Evolutionary conservation across 192 early-diverging fungal genomes (phyloP).

Genomic region (Coemansia sp.): DNA sequence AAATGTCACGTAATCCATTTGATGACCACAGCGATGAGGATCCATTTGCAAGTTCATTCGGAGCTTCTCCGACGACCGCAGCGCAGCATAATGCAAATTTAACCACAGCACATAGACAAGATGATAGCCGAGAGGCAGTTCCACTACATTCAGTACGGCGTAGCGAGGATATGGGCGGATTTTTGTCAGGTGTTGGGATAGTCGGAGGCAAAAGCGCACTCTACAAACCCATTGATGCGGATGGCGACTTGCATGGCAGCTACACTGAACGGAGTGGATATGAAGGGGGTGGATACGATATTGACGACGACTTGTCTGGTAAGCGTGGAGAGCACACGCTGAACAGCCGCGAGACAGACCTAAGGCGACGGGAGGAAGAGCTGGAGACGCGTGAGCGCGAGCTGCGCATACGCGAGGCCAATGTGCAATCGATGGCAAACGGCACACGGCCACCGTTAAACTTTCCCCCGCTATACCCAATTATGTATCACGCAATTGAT

Average conservation of each 20-base stretch:
- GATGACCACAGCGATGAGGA: slow-evolving; percentile 39
- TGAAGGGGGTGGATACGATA: slow-evolving; percentile 4
- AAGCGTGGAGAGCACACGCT: slow-evolving; percentile 21
- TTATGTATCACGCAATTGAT: slow-evolving; percentile 79
- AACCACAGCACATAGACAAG: slow-evolving; percentile 16
- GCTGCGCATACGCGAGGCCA: slow-evolving; percentile 63
- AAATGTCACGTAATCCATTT: slow-evolving; percentile 53
- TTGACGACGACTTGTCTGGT: slow-evolving; percentile 8
- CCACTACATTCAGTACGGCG: slow-evolving; percentile 40
- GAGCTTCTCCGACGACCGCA: slow-evolving; percentile 22
- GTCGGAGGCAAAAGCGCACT: slow-evolving; percentile 22
- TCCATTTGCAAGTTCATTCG: slow-evolving; percentile 45
- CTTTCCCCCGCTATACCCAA: slow-evolving; percentile 79
- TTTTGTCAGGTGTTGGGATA: slow-evolving; percentile 30
- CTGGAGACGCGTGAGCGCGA: slow-evolving; percentile 74
- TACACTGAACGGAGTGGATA: slow-evolving; percentile 16
- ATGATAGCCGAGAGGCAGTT: slow-evolving; percentile 34
- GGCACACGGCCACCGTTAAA: slow-evolving; percentile 72
- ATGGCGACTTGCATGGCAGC: slow-evolving; percentile 14
- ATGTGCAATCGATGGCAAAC: slow-evolving; percentile 53
- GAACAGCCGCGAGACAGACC: slow-evolving; percentile 66
- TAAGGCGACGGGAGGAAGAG: slow-evolving; percentile 70
- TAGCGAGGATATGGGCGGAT: slow-evolving; percentile 40
- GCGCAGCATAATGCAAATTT: slow-evolving; percentile 15
- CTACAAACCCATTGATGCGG: slow-evolving; percentile 40